Evolutionary conservation across 805 yeast species (phyloP), one percentile per base, ranked within the genome.

Genomic region (Tetrapisispora pingtungensis): DNA sequence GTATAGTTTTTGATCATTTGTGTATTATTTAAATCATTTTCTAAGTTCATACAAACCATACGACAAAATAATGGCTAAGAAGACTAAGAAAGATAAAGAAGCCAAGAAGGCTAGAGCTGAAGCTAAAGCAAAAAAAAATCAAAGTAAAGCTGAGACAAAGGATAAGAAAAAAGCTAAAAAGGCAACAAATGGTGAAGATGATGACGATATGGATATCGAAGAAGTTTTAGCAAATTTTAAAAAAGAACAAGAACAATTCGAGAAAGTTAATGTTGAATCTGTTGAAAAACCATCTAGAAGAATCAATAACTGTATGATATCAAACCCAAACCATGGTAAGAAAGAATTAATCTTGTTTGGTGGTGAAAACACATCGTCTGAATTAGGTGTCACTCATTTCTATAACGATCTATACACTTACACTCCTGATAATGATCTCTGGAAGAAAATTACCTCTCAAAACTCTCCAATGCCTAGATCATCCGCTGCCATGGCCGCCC

Each of bases 401-500:
- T 84, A 80, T 69, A 90, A 89, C 56, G 97, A 90, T 54, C 68
- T 89, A 48, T 78, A 65, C 57, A 72, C 82, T 2, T 89, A 82
- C 64, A 69, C 84, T 7, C 71, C 84, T 6, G 94, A 86, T 52
- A 78, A 84, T 35, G 83, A 83, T 56, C 75, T 69, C 19, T 90
- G 98, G 98, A 75, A 87, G 48, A 74, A 73, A 47, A 74, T 80
- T 52, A 68, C 81, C 2, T 86, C 96, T 1, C 84, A 84, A 54
- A 90, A 90, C 58, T 65, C 94, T 0, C 98, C 98, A 14, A 75
- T 89, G 59, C 96, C 96, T 1, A 70, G 98, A 49, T 84, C 95
- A 0, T 87, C 96, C 0, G 96, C 94, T 53, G 84, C 95, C 1
- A 84, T 89, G 86, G 81, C 89, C 49, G 81, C 85, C 0, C 97